Conservation (phyloP, 2,329 filamentous ascomycete species). For the Epichloe gansuensis region DNA sequence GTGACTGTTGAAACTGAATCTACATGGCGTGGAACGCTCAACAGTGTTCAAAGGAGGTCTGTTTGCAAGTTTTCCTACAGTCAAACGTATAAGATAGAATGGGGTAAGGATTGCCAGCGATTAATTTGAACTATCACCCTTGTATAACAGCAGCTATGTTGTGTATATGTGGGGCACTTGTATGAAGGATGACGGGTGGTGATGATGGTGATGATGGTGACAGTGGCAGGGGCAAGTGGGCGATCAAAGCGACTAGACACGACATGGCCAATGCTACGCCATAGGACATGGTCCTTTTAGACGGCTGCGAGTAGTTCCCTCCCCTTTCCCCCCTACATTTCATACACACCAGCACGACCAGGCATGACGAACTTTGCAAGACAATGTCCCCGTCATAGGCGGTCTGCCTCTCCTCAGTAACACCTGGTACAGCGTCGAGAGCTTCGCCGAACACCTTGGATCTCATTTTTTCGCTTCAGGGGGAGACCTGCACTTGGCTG, state of each 20-base stretch:
- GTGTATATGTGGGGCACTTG: neutral
- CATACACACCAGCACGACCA: neutral
- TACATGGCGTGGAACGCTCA: constrained; percentile 13
- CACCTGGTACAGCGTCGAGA: neutral
- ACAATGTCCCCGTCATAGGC: neutral
- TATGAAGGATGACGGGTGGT: no score
- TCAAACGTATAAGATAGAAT: constrained; percentile 23
- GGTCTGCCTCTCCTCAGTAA: neutral
- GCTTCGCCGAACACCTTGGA: neutral
- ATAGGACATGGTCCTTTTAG: no score
- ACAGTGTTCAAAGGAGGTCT: constrained; percentile 10
- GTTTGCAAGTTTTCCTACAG: constrained; percentile 17
- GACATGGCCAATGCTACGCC: no score
- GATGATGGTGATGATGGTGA: no score
- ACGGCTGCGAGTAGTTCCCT: no score
- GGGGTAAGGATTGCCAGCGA: constrained; percentile 6
- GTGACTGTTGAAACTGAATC: constrained; percentile 5
- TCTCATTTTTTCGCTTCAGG: neutral
- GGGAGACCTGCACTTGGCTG: neutral
- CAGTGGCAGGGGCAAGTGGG: no score
- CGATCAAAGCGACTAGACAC: no score
- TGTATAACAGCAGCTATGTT: neutral
- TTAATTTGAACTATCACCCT: neutral
- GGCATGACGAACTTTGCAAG: neutral
- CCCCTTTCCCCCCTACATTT: no score